phyloP scores from a whole-genome alignment of 208 protist species.

The Acanthamoeba sp. region DNA sequence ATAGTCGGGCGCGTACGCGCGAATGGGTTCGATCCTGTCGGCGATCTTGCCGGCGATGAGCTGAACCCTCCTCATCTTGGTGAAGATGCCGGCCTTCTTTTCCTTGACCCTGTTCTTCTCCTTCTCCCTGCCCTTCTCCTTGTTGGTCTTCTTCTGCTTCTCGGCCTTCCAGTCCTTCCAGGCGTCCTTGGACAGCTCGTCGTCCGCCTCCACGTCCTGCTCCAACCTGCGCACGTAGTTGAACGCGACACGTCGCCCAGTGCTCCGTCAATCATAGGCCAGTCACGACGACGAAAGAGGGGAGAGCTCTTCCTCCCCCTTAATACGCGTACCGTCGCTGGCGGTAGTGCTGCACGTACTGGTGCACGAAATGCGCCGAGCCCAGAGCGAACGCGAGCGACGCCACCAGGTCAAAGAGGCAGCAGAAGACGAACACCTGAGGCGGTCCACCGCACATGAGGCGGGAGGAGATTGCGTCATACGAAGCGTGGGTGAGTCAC shows the following conservation, averaged over 20 bases:
- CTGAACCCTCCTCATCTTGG: constrained; percentile 40
- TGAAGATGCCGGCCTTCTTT: constrained; percentile 45
- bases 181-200: constrained; percentile 56
- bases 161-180: constrained; percentile 43
- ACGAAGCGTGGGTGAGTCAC: too few relatives aligned
- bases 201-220: constrained; percentile 43
- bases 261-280: too few relatives aligned
- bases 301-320: not conserved
- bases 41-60: constrained; percentile 62
- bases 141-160: not conserved
- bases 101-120: constrained; percentile 51
- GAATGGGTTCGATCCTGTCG: constrained; percentile 62
- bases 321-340: not conserved
- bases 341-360: constrained; percentile 49
- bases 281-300: too few relatives aligned
- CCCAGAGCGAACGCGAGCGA: constrained; percentile 17
- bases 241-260: not conserved
- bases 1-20: constrained; percentile 19
- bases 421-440: constrained; percentile 49
- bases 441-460: not conserved
- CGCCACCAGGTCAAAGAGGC: constrained; percentile 51
- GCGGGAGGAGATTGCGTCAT: not conserved
- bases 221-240: not conserved
- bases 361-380: constrained; percentile 13
- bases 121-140: constrained; percentile 36